Base-by-base conservation (phyloP, 495 filamentous ascomycete species). In the Xylaria castorea region DNA sequence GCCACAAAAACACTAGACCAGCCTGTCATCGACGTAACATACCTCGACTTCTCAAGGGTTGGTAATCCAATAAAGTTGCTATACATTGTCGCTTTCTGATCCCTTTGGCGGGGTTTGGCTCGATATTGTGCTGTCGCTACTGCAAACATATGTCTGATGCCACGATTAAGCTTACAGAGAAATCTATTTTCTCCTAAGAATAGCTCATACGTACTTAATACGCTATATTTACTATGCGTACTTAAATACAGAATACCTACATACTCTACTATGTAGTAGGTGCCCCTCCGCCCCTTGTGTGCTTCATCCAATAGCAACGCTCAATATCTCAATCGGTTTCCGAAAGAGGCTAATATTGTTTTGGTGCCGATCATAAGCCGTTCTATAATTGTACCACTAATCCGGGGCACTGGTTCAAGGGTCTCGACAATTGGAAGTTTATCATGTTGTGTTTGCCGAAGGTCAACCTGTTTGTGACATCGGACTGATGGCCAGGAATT, bases 341-440 rank as follows among this genome's bases (percentile, higher is more conserved):
- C 67, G 57, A 70, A 70, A 70, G 25, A 50, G 67, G 67, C 67
- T 70, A 70, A 70, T 34, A 62, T 50, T 50, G 44, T 22, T 50
- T 48, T 48, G 5, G 27, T 62, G 55, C 53, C 40, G 67, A 69
- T 34, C 66, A 34, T 36, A 44, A 60, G 36, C 66, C 66, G 66
- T 70, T 61, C 67, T 70, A 70, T 70, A 70, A 70, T 46, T 61
- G 67, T 60, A 61, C 57, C 38, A 48, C 18, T 38, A 62, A 70
- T 70, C 67, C 67, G 67, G 67, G 67, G 67, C 53, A 61, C 38
- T 50, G 67, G 67, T 27, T 57, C 50, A 34, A 68, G 66, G 66
- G 66, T 57, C 58, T 38, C 22, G 22, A 16, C 7, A 61, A 34
- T 25, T 53, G 50, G 7, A 27, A 61, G 32, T 30, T 16, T 42